A percentile compares a stretch with the other conserved stretches of the same genome.
Evolutionary conservation across 345 rosid species (phyloP).

Genomic region (Mallotus nudiflorus): DNA sequence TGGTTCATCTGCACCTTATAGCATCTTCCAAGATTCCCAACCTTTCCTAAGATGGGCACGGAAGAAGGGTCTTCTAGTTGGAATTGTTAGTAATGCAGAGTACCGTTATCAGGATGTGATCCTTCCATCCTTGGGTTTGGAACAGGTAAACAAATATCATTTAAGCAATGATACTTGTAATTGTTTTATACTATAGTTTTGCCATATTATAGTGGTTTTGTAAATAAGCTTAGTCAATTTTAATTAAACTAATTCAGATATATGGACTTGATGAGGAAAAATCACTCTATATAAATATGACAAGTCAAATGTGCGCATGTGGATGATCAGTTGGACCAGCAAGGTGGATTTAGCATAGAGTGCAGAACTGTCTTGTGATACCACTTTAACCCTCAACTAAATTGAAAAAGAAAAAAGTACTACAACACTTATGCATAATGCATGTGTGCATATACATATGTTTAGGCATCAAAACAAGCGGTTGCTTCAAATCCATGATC

Average conservation of each 20-base stretch:
- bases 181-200: too few relatives aligned
- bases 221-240: not conserved
- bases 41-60: constrained; percentile 92
- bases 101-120: constrained; percentile 87
- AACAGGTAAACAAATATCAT: constrained; percentile 47
- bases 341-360: not conserved
- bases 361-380: too few relatives aligned
- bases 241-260: not conserved
- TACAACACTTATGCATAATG: too few relatives aligned
- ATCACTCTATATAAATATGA: not conserved
- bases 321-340: too few relatives aligned
- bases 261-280: not conserved
- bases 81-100: constrained; percentile 82
- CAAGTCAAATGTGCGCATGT: too few relatives aligned
- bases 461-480: not conserved
- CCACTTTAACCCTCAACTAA: too few relatives aligned
- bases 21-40: constrained; percentile 67
- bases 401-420: too few relatives aligned
- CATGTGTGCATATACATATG: too few relatives aligned
- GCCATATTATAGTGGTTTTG: not conserved
- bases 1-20: constrained; percentile 93
- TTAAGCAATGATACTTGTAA: not conserved
- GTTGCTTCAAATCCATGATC: not conserved
- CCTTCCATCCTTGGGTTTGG: constrained; percentile 81
- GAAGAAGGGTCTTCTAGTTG: constrained; percentile 61